These are phyloP conservation scores for Elsinoe australis DNA, from an alignment of 2,329 filamentous ascomycete genomes.

Conservation along the genomic window DNA sequence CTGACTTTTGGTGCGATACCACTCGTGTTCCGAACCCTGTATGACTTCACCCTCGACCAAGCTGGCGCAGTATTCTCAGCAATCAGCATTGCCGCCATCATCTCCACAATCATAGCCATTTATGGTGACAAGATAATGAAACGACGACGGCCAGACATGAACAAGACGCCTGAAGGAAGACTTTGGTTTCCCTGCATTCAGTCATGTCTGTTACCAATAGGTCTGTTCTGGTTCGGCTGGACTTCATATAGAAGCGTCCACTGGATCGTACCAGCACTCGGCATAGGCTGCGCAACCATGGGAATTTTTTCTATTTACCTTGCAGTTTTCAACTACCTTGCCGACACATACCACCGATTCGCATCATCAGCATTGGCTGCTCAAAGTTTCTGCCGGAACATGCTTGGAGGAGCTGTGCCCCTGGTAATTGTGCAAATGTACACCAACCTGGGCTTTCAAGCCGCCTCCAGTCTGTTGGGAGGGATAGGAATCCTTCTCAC, in stretches of 20 bases:
- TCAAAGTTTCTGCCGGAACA: conserved; percentile 77
- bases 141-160: conserved; percentile 30
- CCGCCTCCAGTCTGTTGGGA: conserved; percentile 67
- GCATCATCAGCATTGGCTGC: conserved; percentile 80
- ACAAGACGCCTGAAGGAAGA: conserved; percentile 60
- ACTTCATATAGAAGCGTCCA: conserved; percentile 54
- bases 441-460: conserved; percentile 58
- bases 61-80: conserved; percentile 66
- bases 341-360: conserved; percentile 78
- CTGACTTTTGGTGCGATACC: conserved; percentile 75
- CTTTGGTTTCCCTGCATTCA: conserved; percentile 79
- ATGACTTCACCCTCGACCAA: conserved; percentile 60
- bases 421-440: conserved; percentile 70
- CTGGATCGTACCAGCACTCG: conserved; percentile 66
- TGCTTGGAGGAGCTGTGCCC: conserved; percentile 74
- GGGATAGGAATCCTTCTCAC: conserved; percentile 61
- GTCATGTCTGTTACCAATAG: conserved; percentile 65
- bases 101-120: conserved; percentile 63
- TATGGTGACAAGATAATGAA: conserved; percentile 18
- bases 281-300: conserved; percentile 67
- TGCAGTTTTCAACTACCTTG: conserved; percentile 86
- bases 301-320: conserved; percentile 83
- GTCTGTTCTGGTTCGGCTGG: conserved; percentile 76
- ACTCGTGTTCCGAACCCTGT: conserved; percentile 61
- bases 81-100: conserved; percentile 58